phyloP scores from a whole-genome alignment of 2,329 filamentous ascomycete species.

The Albophoma yamanashiensis region DNA sequence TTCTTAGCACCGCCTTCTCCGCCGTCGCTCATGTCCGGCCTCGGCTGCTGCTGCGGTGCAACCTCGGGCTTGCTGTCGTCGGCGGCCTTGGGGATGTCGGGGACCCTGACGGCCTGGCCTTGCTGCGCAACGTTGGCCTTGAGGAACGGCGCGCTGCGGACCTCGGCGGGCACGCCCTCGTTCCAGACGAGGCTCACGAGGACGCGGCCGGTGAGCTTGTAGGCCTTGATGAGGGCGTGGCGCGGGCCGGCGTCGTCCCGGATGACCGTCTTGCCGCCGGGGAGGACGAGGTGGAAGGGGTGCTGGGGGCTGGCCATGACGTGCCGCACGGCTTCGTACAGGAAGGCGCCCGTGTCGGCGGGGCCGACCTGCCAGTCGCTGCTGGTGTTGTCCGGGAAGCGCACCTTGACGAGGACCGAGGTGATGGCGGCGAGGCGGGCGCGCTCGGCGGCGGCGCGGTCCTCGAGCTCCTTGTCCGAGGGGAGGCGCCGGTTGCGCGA shows the following conservation, averaged over 20 bases:
- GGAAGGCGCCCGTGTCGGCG: constrained; percentile 54
- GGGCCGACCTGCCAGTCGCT: constrained; percentile 62
- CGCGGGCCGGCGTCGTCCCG: constrained; percentile 32
- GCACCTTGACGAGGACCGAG: constrained; percentile 64
- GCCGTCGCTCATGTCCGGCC: constrained; percentile 24
- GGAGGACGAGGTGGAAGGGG: constrained; percentile 61
- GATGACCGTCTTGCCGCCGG: constrained; percentile 40
- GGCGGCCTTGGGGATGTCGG: constrained; percentile 36
- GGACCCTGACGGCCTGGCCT: constrained; percentile 57
- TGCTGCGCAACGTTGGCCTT: constrained; percentile 45
- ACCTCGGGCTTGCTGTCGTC: constrained; percentile 23
- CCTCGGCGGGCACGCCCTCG: constrained; percentile 44
- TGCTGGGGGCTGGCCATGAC: constrained; percentile 57
- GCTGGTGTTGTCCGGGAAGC: constrained; percentile 78
- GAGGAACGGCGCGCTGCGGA: constrained; percentile 47
- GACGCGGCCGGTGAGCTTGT: constrained; percentile 60
- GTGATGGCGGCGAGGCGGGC: constrained; percentile 56
- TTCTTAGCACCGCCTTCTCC: constrained; percentile 30
- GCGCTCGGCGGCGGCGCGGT: constrained; percentile 53
- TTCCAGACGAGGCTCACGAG: constrained; percentile 71
- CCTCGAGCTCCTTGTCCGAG: constrained; percentile 72
- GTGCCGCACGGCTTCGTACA: constrained; percentile 65
- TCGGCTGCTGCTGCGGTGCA: constrained; percentile 11
- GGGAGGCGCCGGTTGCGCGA: constrained; percentile 66
- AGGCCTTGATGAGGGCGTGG: constrained; percentile 56